Conservation (phyloP, 768 basidiomycete genomes). For the Antrodiella citrinella region DNA sequence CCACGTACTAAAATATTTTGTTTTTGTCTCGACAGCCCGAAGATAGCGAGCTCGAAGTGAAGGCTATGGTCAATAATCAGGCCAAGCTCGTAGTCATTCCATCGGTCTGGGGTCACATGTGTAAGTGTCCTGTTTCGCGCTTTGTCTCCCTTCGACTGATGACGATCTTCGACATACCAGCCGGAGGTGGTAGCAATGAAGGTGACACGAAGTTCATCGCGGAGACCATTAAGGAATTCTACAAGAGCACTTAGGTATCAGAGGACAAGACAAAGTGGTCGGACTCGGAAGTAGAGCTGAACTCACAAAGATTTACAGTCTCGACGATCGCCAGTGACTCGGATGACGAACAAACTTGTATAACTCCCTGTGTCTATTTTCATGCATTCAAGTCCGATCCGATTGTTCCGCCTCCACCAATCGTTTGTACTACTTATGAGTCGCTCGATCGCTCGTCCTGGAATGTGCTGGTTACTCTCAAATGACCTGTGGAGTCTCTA, state of each 20-base stretch:
- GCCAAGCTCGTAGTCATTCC: conserved; percentile 44
- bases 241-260: background rate
- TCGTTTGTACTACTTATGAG: no score
- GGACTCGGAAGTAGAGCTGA: no score
- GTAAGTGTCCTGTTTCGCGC: conserved; percentile 21
- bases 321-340: background rate
- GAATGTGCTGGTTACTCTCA: no score
- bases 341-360: background rate
- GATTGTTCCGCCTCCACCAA: no score
- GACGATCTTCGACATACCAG: background rate
- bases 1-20: background rate
- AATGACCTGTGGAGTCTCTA: no score
- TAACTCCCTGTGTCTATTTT: no score
- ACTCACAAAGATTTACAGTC: no score
- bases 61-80: conserved; percentile 32
- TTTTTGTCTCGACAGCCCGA: no score
- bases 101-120: conserved; percentile 51
- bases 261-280: background rate
- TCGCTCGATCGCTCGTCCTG: no score
- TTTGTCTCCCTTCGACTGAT: background rate
- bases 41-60: conserved; percentile 34
- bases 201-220: conserved; percentile 7
- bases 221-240: conserved; percentile 5
- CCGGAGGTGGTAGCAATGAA: conserved; percentile 2
- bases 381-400: no score